Base-by-base conservation (phyloP, 2,329 filamentous ascomycete genomes). In the Fusarium nygamai region DNA sequence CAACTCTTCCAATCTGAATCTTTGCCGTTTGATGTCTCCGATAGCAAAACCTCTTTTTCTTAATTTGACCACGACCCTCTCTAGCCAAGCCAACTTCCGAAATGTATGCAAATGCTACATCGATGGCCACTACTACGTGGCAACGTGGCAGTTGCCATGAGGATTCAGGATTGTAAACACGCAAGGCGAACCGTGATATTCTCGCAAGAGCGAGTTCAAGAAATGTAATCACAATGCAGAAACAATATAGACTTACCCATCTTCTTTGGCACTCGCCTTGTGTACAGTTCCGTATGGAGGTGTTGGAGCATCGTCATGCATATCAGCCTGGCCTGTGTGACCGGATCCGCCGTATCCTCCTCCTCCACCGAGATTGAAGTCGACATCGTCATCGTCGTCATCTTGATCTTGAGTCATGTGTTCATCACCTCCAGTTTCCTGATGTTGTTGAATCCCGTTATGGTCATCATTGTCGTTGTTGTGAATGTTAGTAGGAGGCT, bases 211-310 rank as follows among this genome's bases (percentile, higher is more conserved):
- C 33, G 57, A 46, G 43, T 66, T 68, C 63, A 54, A 46, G 58
- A 65, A 57, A 65, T 60, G 66, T 69, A 75, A 79, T 78, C 76
- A 81, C 77, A 67, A 69, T 27, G 62, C 48, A 67, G 64, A 68
- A 70, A 77, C 60, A 43, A 43, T 39, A 58, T 31, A 72, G 67
- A 85, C 84, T 84, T 80, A 85, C 84, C 84, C 84, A 66, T 85
- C 84, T 79, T 85, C 84, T 78, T 85, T 85, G 76, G 95, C 93
- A 69, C 92, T 92, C 71, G 93, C 91, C 69, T 88, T 90, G 72
- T 84, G 82, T 22, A 83, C 82, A 33, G 81, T 80, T 64, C 83
- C 82, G 41, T 82, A 81, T 7, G 79, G 82, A 54, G 78, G 79
- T 43, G 83, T 77, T 36, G 76, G 75, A 46, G 69, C 76, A 27